Conservation (phyloP, 2,329 filamentous ascomycete species). For the Talaromyces sp. region DNA sequence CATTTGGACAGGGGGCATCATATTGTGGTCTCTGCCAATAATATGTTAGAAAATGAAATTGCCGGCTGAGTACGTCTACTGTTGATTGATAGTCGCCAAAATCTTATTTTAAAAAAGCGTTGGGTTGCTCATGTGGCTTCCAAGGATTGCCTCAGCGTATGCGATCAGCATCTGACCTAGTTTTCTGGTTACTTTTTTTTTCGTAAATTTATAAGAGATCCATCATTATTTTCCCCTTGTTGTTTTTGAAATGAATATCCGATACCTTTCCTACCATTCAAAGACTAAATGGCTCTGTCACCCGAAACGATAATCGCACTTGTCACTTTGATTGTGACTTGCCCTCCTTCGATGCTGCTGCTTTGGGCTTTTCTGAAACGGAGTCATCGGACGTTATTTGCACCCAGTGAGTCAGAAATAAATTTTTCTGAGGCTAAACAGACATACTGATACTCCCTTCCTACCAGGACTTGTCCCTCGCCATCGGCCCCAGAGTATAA, state of each 20-base stretch:
- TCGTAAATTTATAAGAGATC: neutral
- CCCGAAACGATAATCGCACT: constrained; percentile 2
- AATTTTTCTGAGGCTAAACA: neutral
- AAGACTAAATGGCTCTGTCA: constrained; percentile 4
- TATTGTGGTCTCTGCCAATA: neutral
- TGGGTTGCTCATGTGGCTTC: no score
- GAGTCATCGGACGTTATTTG: neutral
- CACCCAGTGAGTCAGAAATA: neutral
- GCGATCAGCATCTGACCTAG: neutral
- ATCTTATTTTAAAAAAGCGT: neutral
- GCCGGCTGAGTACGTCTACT: neutral
- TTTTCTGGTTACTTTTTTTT: neutral
- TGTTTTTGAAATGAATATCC: neutral
- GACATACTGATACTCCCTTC: neutral
- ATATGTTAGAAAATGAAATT: neutral
- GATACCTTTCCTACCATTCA: neutral
- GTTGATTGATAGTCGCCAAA: neutral
- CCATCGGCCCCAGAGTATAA: neutral
- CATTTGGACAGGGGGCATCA: neutral
- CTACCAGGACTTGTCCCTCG: neutral
- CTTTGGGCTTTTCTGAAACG: neutral
- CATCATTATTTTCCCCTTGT: neutral
- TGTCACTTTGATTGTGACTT: neutral
- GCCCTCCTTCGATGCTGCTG: constrained; percentile 2
- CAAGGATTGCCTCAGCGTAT: neutral